phyloP scores from a whole-genome alignment of 2,329 filamentous ascomycete genomes.

The Colletotrichum sp. region DNA sequence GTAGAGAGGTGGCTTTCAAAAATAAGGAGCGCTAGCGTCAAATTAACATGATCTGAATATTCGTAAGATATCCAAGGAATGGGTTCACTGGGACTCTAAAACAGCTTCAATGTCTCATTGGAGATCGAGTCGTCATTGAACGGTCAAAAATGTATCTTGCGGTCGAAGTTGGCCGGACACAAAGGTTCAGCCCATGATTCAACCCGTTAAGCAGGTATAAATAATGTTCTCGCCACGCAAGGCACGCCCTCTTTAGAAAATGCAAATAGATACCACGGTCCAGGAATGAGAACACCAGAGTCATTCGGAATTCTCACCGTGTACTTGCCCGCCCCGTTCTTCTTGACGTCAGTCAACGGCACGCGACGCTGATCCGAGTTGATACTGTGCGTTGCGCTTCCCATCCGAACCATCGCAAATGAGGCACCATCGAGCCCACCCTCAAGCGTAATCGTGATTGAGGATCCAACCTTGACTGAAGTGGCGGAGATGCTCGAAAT shows the following conservation, averaged over 20 bases:
- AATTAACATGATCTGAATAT: no score
- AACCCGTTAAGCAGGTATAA: not conserved
- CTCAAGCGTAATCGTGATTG: not conserved
- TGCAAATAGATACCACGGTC: not conserved
- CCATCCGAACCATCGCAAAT: not conserved
- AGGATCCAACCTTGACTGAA: not conserved
- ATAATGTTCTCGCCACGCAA: not conserved
- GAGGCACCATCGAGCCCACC: not conserved
- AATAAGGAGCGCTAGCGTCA: no score
- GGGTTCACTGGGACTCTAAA: no score
- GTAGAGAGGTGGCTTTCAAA: no score
- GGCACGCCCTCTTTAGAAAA: rapidly evolving
- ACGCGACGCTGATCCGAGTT: not conserved
- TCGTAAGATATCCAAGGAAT: no score
- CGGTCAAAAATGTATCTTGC: no score
- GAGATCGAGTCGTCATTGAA: no score
- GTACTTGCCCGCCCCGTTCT: not conserved
- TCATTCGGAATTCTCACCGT: not conserved
- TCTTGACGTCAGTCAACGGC: not conserved
- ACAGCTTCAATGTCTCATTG: no score
- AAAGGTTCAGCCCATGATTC: no score
- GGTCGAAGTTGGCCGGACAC: no score
- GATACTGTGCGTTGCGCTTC: not conserved
- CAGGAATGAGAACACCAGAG: not conserved
- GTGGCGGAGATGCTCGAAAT: not conserved